Percentiles rank a stretch among this genome's conserved stretches.
Conservation (phyloP, 495 filamentous ascomycete genomes). For the Arthonia radiata region DNA sequence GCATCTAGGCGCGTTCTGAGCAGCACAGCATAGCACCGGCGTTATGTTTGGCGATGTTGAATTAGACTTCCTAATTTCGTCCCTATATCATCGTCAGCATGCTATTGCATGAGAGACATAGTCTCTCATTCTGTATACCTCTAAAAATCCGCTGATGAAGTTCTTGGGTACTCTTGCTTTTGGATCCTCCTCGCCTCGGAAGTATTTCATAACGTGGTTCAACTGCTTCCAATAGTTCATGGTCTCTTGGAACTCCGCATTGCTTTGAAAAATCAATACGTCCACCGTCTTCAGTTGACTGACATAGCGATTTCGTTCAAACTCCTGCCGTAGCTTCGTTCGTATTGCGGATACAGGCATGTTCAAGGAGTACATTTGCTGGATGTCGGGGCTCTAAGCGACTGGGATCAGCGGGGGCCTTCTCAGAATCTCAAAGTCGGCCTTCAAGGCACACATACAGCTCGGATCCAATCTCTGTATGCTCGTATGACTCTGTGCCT, state of each 20-base stretch:
- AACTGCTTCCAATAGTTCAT: slow-evolving; percentile 99
- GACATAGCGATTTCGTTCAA: slow-evolving; percentile 85
- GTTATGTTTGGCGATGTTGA: too few species aligned
- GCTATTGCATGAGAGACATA: slow-evolving; percentile 3
- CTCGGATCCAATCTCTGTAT: slow-evolving; percentile 84
- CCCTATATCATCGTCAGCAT: slow-evolving; percentile 15
- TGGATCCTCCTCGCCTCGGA: slow-evolving; percentile 68
- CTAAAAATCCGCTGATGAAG: slow-evolving; percentile 84
- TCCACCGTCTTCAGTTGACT: slow-evolving; percentile 71
- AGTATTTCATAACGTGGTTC: slow-evolving; percentile 91
- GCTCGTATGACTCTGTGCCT: slow-evolving; percentile 54
- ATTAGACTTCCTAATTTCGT: slow-evolving; percentile 29
- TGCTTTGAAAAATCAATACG: slow-evolving; percentile 63
- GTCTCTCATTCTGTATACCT: slow-evolving; percentile 41
- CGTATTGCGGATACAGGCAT: slow-evolving; percentile 71
- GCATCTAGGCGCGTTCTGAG: slow-evolving; percentile 15
- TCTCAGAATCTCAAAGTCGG: too few species aligned
- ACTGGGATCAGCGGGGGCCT: too few species aligned
- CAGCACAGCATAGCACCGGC: too few species aligned
- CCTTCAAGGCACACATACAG: slow-evolving; percentile 63
- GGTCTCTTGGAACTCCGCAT: slow-evolving; percentile 92
- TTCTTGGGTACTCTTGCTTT: slow-evolving; percentile 51
- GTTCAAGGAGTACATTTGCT: slow-evolving; percentile 81
- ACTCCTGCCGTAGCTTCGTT: slow-evolving; percentile 89
- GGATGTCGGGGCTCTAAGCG: slow-evolving; percentile 82